Evolutionary conservation across 2,329 filamentous ascomycete species (phyloP), one percentile per base, ranked within the genome.

Genomic region (Scedosporium boydii): DNA sequence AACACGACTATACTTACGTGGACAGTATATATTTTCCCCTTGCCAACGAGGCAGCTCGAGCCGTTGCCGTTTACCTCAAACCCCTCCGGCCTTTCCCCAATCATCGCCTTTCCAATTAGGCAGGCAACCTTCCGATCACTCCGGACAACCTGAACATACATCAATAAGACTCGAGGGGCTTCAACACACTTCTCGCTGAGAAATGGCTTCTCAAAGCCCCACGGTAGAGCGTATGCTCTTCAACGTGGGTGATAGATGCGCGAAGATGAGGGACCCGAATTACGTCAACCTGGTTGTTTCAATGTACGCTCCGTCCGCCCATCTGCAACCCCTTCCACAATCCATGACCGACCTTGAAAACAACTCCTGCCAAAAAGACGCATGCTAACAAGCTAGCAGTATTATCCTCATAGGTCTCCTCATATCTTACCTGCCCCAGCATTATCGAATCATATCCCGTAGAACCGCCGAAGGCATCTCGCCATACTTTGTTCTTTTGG

Each of bases 401-500:
- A 72, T 96, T 69, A 91, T 98, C 68, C 81, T 98, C 65, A 72
- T 96, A 68, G 93, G 93, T 63, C 93, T 98, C 69, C 80, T 97
- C 65, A 78, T 96, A 63, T 98, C 93, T 41, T 99, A 99, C 77
- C 82, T 98, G 2, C 95, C 95, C 0, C 95, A 99, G 73, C 93
- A 98, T 76, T 84, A 89, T 73, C 91, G 95, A 70, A 98, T 99
- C 75, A 90, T 96, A 68, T 80, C 84, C 48, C 86, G 92, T 62
- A 85, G 87, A 65, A 95, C 91, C 14, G 96, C 93, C 23, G 93
- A 96, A 73, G 95, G 95, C 65, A 93, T 99, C 65, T 97, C 93
- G 34, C 93, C 95, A 7, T 95, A 93, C 75, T 99, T 96, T 72
- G 87, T 99, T 66, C 84, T 98, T 1, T 85, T 99, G n/a, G 95